Evolutionary conservation across 2,329 filamentous ascomycete species (phyloP).

Genomic region (Sporothrix dimorphospora): DNA sequence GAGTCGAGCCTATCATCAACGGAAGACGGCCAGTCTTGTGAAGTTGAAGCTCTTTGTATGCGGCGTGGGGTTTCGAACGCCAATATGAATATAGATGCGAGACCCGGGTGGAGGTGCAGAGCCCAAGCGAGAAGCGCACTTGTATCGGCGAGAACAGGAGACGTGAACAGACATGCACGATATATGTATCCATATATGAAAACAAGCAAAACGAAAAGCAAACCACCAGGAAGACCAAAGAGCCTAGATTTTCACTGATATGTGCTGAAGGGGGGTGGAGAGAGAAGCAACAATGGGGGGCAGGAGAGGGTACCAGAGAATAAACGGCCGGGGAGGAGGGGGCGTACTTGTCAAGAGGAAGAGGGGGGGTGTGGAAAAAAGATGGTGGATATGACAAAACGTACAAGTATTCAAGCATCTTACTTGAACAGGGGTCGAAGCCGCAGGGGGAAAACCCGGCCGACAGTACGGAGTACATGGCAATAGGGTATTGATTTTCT

Average conservation of each 20-base stretch:
- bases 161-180: constrained; percentile 10
- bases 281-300: constrained; percentile 3
- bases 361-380: constrained; percentile 14
- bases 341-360: constrained; percentile 9
- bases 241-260: constrained; percentile 3
- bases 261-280: constrained; percentile 2
- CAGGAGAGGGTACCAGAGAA: background rate
- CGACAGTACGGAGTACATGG: background rate
- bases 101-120: background rate
- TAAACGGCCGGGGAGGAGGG: constrained; percentile 1
- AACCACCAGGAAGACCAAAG: background rate
- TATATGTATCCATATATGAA: constrained; percentile 29
- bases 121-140: constrained; percentile 12
- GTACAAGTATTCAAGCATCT: constrained; percentile 5
- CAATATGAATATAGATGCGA: constrained; percentile 22
- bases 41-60: constrained; percentile 4
- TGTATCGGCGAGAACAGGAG: background rate
- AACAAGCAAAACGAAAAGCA: constrained; percentile 2
- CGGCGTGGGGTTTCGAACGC: background rate
- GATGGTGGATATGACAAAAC: constrained; percentile 16
- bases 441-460: background rate
- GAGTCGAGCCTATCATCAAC: constrained; percentile 17
- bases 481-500: background rate
- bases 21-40: background rate
- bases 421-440: constrained; percentile 23